Conservation (phyloP, 441 rosid species). For the Populus hybrid region DNA sequence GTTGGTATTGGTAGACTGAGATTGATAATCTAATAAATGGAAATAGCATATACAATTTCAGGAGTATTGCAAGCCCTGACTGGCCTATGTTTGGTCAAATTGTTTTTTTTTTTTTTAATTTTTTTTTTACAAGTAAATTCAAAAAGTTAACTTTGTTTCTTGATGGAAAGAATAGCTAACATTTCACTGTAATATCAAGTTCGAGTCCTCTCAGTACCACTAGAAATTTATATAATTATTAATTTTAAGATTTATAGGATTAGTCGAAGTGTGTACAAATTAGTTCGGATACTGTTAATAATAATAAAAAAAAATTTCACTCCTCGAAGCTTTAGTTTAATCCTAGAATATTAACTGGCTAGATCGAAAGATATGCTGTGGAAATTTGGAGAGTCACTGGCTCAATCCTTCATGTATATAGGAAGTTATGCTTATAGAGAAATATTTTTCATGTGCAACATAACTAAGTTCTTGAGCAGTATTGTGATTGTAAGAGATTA, state of each 20-base stretch:
- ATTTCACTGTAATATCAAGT: too few species aligned
- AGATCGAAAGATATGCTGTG: not conserved
- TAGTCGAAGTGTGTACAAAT: rapidly evolving
- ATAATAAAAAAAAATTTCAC: too few species aligned
- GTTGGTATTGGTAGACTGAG: not conserved
- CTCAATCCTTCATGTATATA: not conserved
- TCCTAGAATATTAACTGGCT: not conserved
- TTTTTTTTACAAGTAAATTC: not conserved
- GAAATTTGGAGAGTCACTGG: not conserved
- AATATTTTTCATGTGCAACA: not conserved
- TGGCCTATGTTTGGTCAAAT: not conserved
- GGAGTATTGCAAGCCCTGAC: not conserved
- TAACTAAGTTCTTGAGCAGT: not conserved
- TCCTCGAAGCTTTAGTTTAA: not conserved
- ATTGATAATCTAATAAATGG: not conserved
- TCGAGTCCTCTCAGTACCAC: too few species aligned
- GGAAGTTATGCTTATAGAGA: not conserved
- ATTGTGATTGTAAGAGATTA: too few species aligned
- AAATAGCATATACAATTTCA: not conserved
- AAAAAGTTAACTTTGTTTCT: not conserved
- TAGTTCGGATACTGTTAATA: too few species aligned
- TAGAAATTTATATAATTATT: too few species aligned
- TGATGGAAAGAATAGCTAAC: not conserved
- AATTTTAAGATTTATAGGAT: rapidly evolving
- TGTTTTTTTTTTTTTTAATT: too few species aligned